phyloP scores from a whole-genome alignment of 2,329 filamentous ascomycete genomes.

The Pseudogymnoascus sp. region DNA sequence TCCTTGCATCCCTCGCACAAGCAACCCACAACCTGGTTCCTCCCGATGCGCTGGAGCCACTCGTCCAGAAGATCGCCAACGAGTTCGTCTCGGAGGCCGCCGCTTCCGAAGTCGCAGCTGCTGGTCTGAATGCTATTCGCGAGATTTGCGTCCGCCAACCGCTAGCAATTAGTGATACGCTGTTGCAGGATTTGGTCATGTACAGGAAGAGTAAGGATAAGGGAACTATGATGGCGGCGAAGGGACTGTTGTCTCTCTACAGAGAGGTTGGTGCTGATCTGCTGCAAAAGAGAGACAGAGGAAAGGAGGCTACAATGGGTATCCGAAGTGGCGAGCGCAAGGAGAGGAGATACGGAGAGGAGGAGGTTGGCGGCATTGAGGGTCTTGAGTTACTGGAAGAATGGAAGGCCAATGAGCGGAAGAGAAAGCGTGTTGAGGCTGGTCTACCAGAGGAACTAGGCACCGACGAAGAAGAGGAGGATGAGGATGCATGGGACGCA shows the following conservation, averaged over 20 bases:
- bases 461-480: conserved; percentile 54
- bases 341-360: conserved; percentile 75
- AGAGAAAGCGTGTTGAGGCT: conserved; percentile 62
- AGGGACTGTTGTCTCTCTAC: conserved; percentile 83
- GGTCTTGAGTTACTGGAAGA: conserved; percentile 84
- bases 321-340: conserved; percentile 68
- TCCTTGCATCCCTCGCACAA: conserved; percentile 87
- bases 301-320: conserved; percentile 82
- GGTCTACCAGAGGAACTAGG: conserved; percentile 57
- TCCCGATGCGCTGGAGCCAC: conserved; percentile 81
- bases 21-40: conserved; percentile 86
- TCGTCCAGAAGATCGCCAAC: conserved; percentile 93
- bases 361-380: conserved; percentile 74
- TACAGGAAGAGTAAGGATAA: conserved; percentile 98
- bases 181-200: conserved; percentile 92
- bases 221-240: conserved; percentile 97
- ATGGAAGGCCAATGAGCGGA: conserved; percentile 87
- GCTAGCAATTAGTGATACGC: conserved; percentile 88
- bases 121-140: conserved; percentile 87
- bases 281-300: conserved; percentile 81
- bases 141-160: conserved; percentile 91
- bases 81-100: conserved; percentile 96
- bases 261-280: conserved; percentile 85
- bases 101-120: conserved; percentile 81
- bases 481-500: conserved; percentile 49